Evolutionary conservation across 2,329 filamentous ascomycete genomes (phyloP).

Genomic region (Ophiocordyceps camponoti-floridani): DNA sequence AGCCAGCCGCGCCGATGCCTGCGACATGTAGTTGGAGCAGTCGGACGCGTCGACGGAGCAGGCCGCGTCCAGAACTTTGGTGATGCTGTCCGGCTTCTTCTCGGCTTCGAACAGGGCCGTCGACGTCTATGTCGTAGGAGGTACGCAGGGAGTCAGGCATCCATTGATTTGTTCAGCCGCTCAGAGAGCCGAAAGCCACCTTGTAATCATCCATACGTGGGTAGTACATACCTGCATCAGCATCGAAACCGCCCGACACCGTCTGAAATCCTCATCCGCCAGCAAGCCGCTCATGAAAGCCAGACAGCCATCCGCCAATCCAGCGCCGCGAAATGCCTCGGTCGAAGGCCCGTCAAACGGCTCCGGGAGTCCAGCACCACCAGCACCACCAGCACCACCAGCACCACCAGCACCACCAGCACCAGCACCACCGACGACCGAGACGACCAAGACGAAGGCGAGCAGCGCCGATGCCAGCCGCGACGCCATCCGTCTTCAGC

Average conservation of each 20-base stretch:
- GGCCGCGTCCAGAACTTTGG: constrained; percentile 59
- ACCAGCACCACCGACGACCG: not conserved
- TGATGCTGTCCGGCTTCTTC: constrained; percentile 52
- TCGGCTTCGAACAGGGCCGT: constrained; percentile 66
- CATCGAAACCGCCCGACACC: constrained; percentile 71
- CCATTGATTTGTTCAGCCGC: too few species aligned
- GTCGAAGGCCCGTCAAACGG: constrained; percentile 50
- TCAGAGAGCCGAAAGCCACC: too few species aligned
- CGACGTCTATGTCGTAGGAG: constrained; percentile 43
- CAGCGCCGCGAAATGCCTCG: constrained; percentile 38
- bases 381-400: too few species aligned
- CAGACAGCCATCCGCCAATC: constrained; percentile 36
- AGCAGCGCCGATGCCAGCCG: not conserved
- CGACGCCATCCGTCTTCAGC: not conserved
- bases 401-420: too few species aligned
- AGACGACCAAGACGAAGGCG: too few species aligned
- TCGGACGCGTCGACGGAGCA: constrained; percentile 49
- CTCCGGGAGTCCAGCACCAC: constrained; percentile 35
- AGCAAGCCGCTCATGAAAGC: constrained; percentile 53
- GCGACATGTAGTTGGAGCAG: constrained; percentile 48
- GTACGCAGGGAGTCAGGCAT: constrained; percentile 8
- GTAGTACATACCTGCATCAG: constrained; percentile 72
- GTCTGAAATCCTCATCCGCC: constrained; percentile 43
- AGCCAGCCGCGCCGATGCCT: constrained; percentile 48
- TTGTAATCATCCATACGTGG: too few species aligned